Percentiles rank a stretch among this genome's conserved stretches.
Conservation (phyloP, 2,329 filamentous ascomycete genomes). For the Aspergillus vadensis region DNA sequence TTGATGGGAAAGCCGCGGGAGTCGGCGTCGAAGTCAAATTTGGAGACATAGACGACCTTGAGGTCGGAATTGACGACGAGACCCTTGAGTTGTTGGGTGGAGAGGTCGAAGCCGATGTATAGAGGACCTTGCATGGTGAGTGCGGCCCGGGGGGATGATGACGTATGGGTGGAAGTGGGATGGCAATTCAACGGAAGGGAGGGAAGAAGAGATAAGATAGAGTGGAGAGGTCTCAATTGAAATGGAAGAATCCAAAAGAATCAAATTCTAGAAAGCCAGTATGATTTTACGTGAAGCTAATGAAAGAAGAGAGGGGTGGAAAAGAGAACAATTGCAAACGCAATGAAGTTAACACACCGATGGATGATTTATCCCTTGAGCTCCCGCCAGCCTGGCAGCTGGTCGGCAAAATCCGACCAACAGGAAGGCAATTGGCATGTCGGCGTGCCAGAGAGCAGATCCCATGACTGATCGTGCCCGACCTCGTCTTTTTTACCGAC, state of each 20-base stretch:
- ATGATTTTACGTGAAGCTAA: neutral
- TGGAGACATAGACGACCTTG: constrained; percentile 78
- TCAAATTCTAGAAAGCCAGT: neutral
- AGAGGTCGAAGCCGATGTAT: constrained; percentile 93
- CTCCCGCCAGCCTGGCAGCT: neutral
- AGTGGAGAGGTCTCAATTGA: neutral
- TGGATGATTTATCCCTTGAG: constrained; percentile 3
- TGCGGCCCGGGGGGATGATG: constrained; percentile 6
- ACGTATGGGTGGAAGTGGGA: constrained; percentile 8
- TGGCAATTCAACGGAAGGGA: neutral
- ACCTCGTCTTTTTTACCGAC: neutral
- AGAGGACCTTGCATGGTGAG: constrained; percentile 58
- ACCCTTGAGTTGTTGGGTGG: constrained; percentile 94
- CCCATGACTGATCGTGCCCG: neutral
- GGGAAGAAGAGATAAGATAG: neutral
- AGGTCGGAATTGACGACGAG: constrained; percentile 83
- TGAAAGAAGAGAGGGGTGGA: neutral
- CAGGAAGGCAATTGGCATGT: neutral
- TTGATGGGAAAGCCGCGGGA: constrained; percentile 74
- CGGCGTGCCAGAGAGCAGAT: neutral
- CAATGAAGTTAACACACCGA: neutral
- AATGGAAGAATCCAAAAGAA: neutral
- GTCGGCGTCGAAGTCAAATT: constrained; percentile 93
- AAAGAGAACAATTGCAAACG: neutral
- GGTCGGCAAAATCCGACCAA: constrained; percentile 5